These are phyloP conservation scores for Flaveria bidentis DNA, from an alignment of 129 eudicot species.

Conservation along the genomic window DNA sequence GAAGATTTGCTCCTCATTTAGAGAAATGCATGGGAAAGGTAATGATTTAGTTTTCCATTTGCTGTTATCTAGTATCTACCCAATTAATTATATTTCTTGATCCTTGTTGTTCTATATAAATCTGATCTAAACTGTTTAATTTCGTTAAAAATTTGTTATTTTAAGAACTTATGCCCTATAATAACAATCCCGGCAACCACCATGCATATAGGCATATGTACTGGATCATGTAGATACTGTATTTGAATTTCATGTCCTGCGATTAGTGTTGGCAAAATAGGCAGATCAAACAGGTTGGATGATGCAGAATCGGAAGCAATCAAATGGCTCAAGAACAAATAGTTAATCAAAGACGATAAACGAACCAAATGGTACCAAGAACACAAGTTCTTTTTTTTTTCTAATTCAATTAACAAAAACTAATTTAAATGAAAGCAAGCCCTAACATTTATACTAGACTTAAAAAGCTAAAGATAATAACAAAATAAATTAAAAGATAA, in stretches of 20 bases:
- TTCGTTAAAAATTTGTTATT: not conserved
- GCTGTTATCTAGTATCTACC: not conserved
- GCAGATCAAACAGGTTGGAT: not conserved
- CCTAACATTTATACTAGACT: too few relatives aligned
- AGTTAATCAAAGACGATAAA: too few relatives aligned
- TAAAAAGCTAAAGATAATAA: too few relatives aligned
- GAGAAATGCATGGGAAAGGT: slow-evolving; percentile 99
- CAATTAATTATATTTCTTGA: not conserved
- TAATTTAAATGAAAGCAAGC: too few relatives aligned
- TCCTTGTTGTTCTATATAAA: not conserved
- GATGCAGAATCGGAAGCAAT: too few relatives aligned
- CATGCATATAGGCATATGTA: not conserved
- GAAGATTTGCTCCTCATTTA: slow-evolving; percentile 94
- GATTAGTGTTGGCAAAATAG: not conserved
- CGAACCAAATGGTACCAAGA: too few relatives aligned
- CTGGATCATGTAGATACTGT: not conserved
- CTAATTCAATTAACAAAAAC: too few relatives aligned
- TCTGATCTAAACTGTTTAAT: not conserved
- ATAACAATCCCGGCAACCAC: not conserved
- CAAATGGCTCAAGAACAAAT: too few relatives aligned
- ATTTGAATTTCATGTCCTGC: not conserved
- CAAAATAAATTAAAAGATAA: too few relatives aligned
- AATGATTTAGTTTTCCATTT: slow-evolving; percentile 10
- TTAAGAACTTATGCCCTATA: not conserved
- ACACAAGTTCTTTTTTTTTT: too few relatives aligned